Conservation (phyloP, 1,139 yeast species). For the Hemisphaericaspora xylanilytica region DNA sequence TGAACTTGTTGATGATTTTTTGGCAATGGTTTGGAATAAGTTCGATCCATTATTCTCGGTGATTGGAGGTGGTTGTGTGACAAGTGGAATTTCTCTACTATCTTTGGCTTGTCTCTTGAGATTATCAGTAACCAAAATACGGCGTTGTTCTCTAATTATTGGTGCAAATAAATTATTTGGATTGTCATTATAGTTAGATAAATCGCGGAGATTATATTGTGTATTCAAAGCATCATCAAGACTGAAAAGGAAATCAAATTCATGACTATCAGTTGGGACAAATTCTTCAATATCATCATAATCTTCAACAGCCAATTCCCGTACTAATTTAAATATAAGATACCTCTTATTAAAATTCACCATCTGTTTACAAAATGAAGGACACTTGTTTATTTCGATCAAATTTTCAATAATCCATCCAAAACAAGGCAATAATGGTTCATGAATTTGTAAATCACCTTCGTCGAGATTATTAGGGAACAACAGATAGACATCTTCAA, state of each 20-base stretch:
- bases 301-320: slow-evolving; percentile 44
- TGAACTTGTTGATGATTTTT: slow-evolving; percentile 33
- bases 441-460: slow-evolving; percentile 32
- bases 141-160: slow-evolving; percentile 36
- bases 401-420: slow-evolving; percentile 59
- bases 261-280: slow-evolving; percentile 30
- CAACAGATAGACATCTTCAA: slow-evolving; percentile 35
- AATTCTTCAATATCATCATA: slow-evolving; percentile 17
- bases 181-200: slow-evolving; percentile 12
- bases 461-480: slow-evolving; percentile 31
- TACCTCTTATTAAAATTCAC: slow-evolving; percentile 47
- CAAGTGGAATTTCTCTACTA: neutral
- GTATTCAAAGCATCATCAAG: slow-evolving; percentile 38
- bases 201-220: slow-evolving; percentile 9
- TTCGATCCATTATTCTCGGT: slow-evolving; percentile 9
- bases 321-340: slow-evolving; percentile 39
- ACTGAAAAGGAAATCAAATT: slow-evolving; percentile 45
- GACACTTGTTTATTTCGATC: slow-evolving; percentile 35
- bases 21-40: slow-evolving; percentile 19
- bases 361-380: slow-evolving; percentile 28
- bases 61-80: neutral
- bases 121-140: slow-evolving; percentile 32
- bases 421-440: slow-evolving; percentile 68
- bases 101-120: slow-evolving; percentile 32
- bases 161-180: slow-evolving; percentile 29